Evolutionary conservation across 371 early-diverging fungal species (phyloP).

Genomic region (Rhizopus stolonifer): DNA sequence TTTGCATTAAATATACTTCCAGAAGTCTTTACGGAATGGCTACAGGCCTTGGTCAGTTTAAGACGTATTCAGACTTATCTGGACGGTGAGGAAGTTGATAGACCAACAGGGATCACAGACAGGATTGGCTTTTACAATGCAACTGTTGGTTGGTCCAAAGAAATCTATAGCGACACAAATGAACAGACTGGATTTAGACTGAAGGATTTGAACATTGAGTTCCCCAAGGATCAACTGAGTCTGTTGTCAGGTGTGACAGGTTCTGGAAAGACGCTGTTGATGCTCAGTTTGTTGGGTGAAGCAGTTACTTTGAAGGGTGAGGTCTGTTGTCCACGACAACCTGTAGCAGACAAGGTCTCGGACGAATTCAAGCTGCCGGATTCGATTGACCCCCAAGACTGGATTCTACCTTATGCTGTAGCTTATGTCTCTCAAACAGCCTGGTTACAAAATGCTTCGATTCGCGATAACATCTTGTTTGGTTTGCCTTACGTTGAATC

Average conservation of each 20-base stretch:
- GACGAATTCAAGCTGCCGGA: neutral
- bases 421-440: conserved; percentile 51
- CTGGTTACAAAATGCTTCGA: conserved; percentile 85
- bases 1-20: conserved; percentile 57
- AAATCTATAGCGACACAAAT: neutral
- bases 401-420: conserved; percentile 21
- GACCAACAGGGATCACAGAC: neutral
- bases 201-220: conserved; percentile 40
- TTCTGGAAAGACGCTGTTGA: conserved; percentile 61
- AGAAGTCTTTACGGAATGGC: conserved; percentile 35
- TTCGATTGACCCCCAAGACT: conserved; percentile 10
- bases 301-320: conserved; percentile 10
- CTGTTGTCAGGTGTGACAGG: conserved; percentile 68
- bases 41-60: conserved; percentile 37
- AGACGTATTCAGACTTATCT: conserved; percentile 73
- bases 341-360: conserved; percentile 5
- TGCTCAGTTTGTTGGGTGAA: conserved; percentile 63
- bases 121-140: conserved; percentile 45
- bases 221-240: conserved; percentile 54
- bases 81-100: conserved; percentile 69
- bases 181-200: conserved; percentile 31
- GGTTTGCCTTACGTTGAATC: conserved; percentile 44
- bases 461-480: conserved; percentile 65
- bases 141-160: conserved; percentile 31
- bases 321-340: conserved; percentile 18